A percentile compares a stretch with the other conserved stretches of the same genome.
phyloP scores from a whole-genome alignment of 73 alveolate genomes.

The Tetrahymena malaccensis region DNA sequence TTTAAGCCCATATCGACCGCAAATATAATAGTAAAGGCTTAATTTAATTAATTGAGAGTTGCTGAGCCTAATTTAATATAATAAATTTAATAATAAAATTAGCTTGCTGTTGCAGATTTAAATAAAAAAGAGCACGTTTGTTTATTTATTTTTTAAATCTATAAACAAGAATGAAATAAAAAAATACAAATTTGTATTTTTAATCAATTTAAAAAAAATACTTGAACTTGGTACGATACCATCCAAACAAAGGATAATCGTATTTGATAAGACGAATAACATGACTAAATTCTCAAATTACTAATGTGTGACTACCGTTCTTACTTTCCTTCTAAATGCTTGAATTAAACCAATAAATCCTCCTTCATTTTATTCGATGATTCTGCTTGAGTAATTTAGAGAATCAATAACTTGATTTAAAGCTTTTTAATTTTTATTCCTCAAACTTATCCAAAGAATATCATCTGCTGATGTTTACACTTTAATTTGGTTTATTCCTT shows the following conservation, averaged over 20 bases:
- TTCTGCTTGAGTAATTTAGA: neutral
- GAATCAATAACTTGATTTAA: neutral
- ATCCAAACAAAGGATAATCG: constrained; percentile 82
- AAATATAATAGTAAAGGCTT: constrained; percentile 75
- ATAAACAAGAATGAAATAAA: neutral
- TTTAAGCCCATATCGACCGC: constrained; percentile 84
- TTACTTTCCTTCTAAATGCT: neutral
- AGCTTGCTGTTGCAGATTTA: no score
- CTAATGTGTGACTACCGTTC: neutral
- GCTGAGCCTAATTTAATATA: neutral
- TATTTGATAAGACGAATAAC: constrained; percentile 66
- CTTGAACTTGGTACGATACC: constrained; percentile 65
- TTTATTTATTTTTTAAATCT: no score
- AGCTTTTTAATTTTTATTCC: neutral
- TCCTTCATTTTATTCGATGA: neutral
- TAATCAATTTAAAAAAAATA: neutral
- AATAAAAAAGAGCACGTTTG: no score
- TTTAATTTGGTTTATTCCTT: neutral
- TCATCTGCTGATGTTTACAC: neutral
- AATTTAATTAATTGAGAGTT: constrained; percentile 61
- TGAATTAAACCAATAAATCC: neutral
- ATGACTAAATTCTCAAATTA: neutral
- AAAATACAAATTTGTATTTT: neutral
- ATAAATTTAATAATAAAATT: no score
- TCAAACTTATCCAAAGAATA: neutral